Evolutionary conservation across 2,329 filamentous ascomycete genomes (phyloP), one percentile per base, ranked within the genome.

Genomic region (Trichoderma sp.): DNA sequence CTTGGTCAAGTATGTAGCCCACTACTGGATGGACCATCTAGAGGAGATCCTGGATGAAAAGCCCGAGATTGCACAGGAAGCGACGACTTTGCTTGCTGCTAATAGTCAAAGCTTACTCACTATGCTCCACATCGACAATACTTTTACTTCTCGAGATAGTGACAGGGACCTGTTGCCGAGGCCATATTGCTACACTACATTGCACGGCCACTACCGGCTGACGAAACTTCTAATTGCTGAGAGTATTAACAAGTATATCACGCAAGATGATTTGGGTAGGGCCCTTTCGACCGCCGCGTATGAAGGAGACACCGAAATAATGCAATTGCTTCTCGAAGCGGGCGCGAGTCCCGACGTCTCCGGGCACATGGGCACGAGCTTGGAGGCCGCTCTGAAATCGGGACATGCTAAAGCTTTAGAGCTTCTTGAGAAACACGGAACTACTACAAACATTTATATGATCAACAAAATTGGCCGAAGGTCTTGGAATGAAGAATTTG

Each of bases 101-200:
- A 31, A 37, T 5, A 55, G 47, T 27, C 61, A 40, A 56, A 35
- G 16, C 16, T 8, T 43, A 0, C 6, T 43, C 2, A 43, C 40
- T 43, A 0, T 43, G 19, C 40, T 43, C 6, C 16, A 2, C 2
- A 1, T 43, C 3, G 16, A 1, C 1, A 1, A 5, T n/a, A 19
- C 0, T 19, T 19, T 16, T 40, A 7, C 6, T 7, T 31, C 4
- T 7, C 11, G 6, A 40, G 37, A 40, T 11, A 16, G 4, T 40
- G 14, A 40, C 1, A 2, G n/a, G 5, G 14, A 49, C 33, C 37
- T 62, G 8, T 1, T 31, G 10, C 8, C 33, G 4, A 37, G 27
- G 29, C 59, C 59, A 21, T 31, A 62, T 27, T 62, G 40, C 11
- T 62, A 33, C 43, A 62, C 59, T 3, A 27, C 59, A 13, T n/a